Percentiles rank a stretch among this genome's conserved stretches.
Evolutionary conservation across 2,329 filamentous ascomycete genomes (phyloP).

Genomic region (Colletotrichum sojae): DNA sequence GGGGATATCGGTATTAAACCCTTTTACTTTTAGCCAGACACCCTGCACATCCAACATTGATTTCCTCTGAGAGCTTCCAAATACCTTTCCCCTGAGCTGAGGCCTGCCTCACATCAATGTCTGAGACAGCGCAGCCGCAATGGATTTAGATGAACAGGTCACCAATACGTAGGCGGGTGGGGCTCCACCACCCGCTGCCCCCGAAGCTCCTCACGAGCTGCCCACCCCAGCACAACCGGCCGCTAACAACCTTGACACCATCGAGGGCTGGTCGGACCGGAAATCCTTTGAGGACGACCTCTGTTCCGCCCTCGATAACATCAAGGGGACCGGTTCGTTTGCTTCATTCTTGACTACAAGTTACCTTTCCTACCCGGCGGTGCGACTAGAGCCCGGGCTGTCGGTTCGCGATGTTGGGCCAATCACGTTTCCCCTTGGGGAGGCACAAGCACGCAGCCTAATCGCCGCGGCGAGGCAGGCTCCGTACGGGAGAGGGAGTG

Average conservation of each 20-base stretch:
- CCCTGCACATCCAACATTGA: neutral
- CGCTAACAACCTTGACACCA: neutral
- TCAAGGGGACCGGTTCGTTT: conserved; percentile 42
- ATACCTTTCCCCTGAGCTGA: neutral
- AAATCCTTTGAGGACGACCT: conserved; percentile 33
- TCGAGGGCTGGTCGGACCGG: neutral
- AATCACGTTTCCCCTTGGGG: conserved; percentile 46
- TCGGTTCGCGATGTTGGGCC: conserved; percentile 42
- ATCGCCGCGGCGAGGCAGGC: conserved; percentile 48
- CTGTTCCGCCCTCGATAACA: conserved; percentile 14
- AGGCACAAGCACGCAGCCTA: conserved; percentile 45
- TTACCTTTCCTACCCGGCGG: neutral
- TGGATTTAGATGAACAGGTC: neutral
- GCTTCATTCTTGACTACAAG: conserved; percentile 38
- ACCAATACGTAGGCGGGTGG: neutral
- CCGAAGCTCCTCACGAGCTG: neutral
- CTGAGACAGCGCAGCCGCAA: neutral
- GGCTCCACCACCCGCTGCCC: neutral
- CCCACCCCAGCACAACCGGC: neutral
- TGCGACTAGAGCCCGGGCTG: conserved; percentile 26
- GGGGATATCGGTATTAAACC: neutral
- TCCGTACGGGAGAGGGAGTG: conserved; percentile 55
- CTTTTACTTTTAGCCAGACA: neutral
- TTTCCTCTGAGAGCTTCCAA: neutral
- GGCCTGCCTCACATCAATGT: neutral